Evolutionary conservation across 2,329 filamentous ascomycete species (phyloP).

Genomic region (Penicillium sp.): DNA sequence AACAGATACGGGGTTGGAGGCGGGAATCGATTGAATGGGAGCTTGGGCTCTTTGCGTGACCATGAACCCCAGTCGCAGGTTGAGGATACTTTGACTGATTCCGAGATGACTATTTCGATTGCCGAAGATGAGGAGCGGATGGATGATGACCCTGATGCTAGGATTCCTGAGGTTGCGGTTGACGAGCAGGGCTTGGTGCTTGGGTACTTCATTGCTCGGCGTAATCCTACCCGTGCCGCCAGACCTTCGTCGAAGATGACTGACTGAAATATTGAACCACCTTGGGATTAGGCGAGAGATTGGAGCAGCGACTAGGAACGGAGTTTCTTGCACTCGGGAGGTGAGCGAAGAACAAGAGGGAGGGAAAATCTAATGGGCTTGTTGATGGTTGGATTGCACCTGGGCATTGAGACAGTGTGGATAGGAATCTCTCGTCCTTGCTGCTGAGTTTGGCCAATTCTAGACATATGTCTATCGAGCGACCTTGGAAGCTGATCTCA

Average conservation of each 20-base stretch:
- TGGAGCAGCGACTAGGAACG: neutral
- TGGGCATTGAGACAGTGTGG: too few species aligned
- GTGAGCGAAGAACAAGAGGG: too few species aligned
- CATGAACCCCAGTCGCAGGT: neutral
- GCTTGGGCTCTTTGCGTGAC: neutral
- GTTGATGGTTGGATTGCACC: too few species aligned
- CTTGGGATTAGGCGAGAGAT: neutral
- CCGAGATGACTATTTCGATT: neutral
- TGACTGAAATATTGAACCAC: neutral
- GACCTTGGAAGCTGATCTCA: too few species aligned
- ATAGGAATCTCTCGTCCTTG: too few species aligned
- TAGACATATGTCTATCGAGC: too few species aligned
- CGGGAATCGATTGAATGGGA: neutral
- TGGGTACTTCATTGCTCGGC: slow-evolving; percentile 6
- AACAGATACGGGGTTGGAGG: neutral
- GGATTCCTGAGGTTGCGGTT: slow-evolving; percentile 1
- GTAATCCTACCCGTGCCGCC: slow-evolving; percentile 14
- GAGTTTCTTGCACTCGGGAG: too few species aligned
- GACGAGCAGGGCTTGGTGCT: slow-evolving; percentile 2
- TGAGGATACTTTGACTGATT: neutral
- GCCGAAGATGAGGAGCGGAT: neutral
- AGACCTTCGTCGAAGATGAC: slow-evolving; percentile 10
- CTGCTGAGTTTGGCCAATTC: too few species aligned
- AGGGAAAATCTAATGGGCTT: too few species aligned
- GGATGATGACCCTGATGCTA: neutral